Conservation (phyloP, 176 grass and related monocot genomes). For the Eragrostis curvula region DNA sequence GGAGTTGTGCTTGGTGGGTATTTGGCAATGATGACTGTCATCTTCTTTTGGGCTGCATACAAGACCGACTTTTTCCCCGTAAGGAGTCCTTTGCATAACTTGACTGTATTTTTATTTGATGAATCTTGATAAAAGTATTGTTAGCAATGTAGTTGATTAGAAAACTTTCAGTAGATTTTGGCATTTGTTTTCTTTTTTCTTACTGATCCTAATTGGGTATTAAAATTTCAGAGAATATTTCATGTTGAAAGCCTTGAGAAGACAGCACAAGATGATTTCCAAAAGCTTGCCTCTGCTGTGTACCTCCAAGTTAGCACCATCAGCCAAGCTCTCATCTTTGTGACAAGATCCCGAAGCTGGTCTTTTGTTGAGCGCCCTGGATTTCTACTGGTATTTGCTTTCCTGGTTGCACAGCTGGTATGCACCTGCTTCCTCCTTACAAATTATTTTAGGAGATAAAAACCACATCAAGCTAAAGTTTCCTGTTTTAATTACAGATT, state of each 20-base stretch:
- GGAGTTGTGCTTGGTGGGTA: slow-evolving; percentile 78
- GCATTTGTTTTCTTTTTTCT: neutral
- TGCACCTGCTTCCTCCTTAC: neutral
- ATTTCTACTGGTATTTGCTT: slow-evolving; percentile 58
- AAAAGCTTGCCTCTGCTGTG: slow-evolving; percentile 65
- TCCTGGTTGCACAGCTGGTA: slow-evolving; percentile 70
- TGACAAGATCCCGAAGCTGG: slow-evolving; percentile 74
- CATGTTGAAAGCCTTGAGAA: slow-evolving; percentile 76
- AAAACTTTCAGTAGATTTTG: neutral
- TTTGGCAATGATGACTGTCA: slow-evolving; percentile 76
- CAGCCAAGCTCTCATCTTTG: slow-evolving; percentile 76
- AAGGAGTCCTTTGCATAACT: neutral
- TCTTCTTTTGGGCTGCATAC: slow-evolving; percentile 79
- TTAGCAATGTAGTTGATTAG: neutral
- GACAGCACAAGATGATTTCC: slow-evolving; percentile 65
- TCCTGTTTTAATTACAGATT: slow-evolving; percentile 46
- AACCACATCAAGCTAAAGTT: neutral
- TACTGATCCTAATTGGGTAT: neutral
- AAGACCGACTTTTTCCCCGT: slow-evolving; percentile 77
- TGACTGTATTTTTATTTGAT: neutral
- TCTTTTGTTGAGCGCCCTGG: slow-evolving; percentile 69
- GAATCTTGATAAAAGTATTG: neutral
- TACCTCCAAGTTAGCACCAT: slow-evolving; percentile 81
- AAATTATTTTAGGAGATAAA: neutral
- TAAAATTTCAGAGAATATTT: slow-evolving; percentile 52